Evolutionary conservation across 208 protist genomes (phyloP).

Genomic region (Leishmania turanica): DNA sequence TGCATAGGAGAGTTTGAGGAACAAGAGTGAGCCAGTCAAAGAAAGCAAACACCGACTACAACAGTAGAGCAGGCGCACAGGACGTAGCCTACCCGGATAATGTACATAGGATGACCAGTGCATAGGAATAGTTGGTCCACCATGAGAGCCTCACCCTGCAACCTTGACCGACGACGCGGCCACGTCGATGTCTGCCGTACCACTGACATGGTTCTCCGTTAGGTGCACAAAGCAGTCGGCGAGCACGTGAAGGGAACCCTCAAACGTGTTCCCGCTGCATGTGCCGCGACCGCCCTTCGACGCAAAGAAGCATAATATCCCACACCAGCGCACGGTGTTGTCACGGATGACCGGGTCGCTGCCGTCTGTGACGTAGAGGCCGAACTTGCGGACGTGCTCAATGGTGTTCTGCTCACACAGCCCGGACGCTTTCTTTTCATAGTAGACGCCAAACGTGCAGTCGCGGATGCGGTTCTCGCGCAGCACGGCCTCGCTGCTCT

Average conservation of each 20-base stretch:
- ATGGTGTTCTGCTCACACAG: slow-evolving; percentile 76
- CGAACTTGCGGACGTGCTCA: slow-evolving; percentile 79
- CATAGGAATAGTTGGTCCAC: not conserved
- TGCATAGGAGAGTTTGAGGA: too few species aligned
- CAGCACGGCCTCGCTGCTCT: slow-evolving; percentile 43
- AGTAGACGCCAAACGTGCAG: slow-evolving; percentile 80
- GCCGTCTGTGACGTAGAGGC: slow-evolving; percentile 71
- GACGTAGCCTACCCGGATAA: not conserved
- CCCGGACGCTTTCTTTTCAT: slow-evolving; percentile 46
- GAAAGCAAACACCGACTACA: not conserved
- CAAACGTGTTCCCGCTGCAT: slow-evolving; percentile 78
- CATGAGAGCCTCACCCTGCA: not conserved
- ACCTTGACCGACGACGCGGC: not conserved
- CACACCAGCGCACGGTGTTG: slow-evolving; percentile 76
- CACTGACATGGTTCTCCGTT: slow-evolving; percentile 67
- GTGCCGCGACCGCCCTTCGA: slow-evolving; percentile 60
- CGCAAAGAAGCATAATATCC: slow-evolving; percentile 75
- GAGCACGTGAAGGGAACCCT: slow-evolving; percentile 77
- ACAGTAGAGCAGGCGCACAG: not conserved
- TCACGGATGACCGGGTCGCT: slow-evolving; percentile 71
- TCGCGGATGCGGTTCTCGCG: slow-evolving; percentile 77
- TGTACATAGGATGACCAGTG: not conserved
- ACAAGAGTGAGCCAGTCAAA: not conserved
- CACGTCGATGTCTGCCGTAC: slow-evolving; percentile 57
- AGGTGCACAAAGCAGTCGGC: slow-evolving; percentile 58